Base-by-base conservation (phyloP, 371 early-diverging fungal species). In the Apophysomyces ossiformis region DNA sequence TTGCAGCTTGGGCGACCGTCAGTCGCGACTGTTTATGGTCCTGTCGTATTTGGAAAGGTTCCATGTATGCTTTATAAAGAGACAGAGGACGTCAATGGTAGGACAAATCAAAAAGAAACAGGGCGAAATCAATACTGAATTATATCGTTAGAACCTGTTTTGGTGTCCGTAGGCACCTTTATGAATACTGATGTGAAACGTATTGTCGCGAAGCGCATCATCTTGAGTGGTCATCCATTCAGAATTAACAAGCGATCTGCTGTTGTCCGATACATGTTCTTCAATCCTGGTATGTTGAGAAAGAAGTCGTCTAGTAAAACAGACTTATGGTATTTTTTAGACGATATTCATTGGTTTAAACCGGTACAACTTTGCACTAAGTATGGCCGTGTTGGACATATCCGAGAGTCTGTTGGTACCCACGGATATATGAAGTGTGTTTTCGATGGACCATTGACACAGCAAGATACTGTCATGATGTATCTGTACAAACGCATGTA, bases 391-490 rank as follows among this genome's bases (percentile, higher is more conserved):
- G 86, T 83, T 2, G 99, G 99, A 11, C 97, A 97, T 75, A 96
- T 98, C 65, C 76, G 79, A 41, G 98, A 97, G 68, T 89, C 92
- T 37, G 75, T 98, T 56, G 99, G 99, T 67, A 97, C 97, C n/a
- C 96, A 97, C 68, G 99, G 99, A 26, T 94, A 96, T 77, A 96
- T 96, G 95, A 97, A 97, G 81, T 95, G 96, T 74, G 75, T 88
- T 50, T 95, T 96, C 77, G 96, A 97, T 69, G 92, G 91, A n/a
- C 90, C 89, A 37, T 71, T 97, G 58, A 94, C 91, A 67, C 92
- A 91, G 75, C 92, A 95, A 78, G 99, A 98, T 79, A 96, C 97
- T 1, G 80, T 97, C 18, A 93, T 93, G 86, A 91, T 98, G 94
- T 85, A 89, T 63, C 84, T 98, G 61, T 98, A 96, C 83, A 98